A percentile compares a stretch with the other conserved stretches of the same genome.
Conservation (phyloP, 1,284 basidiomycete species). For the Malassezia caprae region DNA sequence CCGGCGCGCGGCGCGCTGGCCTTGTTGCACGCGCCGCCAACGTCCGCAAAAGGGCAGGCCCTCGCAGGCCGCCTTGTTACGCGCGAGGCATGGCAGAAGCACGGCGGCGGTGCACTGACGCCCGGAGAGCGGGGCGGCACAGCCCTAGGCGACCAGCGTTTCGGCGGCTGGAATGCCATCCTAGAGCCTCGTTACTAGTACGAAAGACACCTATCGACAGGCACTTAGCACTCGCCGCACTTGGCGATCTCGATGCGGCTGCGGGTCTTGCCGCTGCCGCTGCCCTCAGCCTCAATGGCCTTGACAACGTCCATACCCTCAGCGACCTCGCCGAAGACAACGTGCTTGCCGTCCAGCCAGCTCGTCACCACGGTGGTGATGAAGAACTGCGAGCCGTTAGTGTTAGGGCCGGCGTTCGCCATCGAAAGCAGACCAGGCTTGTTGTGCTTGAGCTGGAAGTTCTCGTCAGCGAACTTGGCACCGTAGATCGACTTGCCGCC, state of each 20-base stretch:
- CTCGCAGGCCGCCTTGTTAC: slow-evolving; percentile 1
- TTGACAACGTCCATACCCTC: slow-evolving; percentile 41
- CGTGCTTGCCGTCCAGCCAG: slow-evolving; percentile 55
- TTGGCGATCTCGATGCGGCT: slow-evolving; percentile 42
- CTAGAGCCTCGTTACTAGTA: neutral
- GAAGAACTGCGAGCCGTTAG: slow-evolving; percentile 43
- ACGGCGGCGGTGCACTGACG: slow-evolving; percentile 4
- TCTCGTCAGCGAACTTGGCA: slow-evolving; percentile 36
- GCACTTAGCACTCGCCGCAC: slow-evolving; percentile 37
- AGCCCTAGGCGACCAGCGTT: slow-evolving; percentile 8
- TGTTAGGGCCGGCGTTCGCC: slow-evolving; percentile 35
- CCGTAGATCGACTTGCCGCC: slow-evolving; percentile 49
- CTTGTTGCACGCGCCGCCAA: slow-evolving; percentile 2
- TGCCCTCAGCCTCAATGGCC: slow-evolving; percentile 40
- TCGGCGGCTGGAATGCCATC: slow-evolving; percentile 13
- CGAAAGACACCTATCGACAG: neutral
- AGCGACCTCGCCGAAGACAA: slow-evolving; percentile 35
- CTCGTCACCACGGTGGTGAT: slow-evolving; percentile 44
- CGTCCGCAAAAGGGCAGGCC: neutral
- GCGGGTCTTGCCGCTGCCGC: slow-evolving; percentile 34
- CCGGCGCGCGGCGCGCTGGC: slow-evolving; percentile 1
- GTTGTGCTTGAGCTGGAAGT: slow-evolving; percentile 36
- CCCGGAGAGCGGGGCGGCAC: slow-evolving; percentile 14
- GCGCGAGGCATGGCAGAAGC: neutral
- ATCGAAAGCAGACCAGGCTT: slow-evolving; percentile 27